Conservation (phyloP, 371 early-diverging fungal genomes). For the Apophysomyces elegans region DNA sequence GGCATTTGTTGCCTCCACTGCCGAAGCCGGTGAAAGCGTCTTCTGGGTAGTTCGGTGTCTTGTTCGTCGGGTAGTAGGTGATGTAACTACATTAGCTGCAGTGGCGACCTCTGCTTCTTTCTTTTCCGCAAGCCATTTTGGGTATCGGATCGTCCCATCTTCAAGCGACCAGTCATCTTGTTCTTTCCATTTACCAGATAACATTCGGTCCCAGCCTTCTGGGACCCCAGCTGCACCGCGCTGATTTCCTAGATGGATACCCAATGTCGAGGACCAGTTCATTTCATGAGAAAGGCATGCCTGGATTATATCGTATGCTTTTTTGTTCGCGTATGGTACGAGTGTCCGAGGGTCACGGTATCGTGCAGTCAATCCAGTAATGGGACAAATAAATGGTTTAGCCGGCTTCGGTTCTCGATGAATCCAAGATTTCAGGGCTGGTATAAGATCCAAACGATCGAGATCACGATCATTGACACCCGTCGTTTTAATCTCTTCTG, state of each 20-base stretch:
- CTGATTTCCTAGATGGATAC: constrained; percentile 34
- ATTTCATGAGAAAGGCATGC: constrained; percentile 37
- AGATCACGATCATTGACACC: constrained; percentile 37
- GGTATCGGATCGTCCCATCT: constrained; percentile 10
- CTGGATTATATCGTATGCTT: constrained; percentile 60
- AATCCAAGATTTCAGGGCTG: constrained; percentile 34
- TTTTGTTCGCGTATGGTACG: constrained; percentile 67
- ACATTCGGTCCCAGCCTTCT: constrained; percentile 35
- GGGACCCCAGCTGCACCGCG: constrained; percentile 46
- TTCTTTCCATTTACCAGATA: constrained; percentile 14
- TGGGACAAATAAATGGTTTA: constrained; percentile 56
- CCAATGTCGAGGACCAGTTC: constrained; percentile 47
- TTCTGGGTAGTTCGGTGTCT: neutral
- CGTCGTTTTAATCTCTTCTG: constrained; percentile 15
- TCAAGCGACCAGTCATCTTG: constrained; percentile 9
- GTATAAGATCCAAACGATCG: constrained; percentile 41
- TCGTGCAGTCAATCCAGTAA: constrained; percentile 70
- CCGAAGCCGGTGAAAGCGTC: neutral
- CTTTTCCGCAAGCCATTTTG: constrained; percentile 13
- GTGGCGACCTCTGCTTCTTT: neutral
- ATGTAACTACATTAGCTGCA: neutral
- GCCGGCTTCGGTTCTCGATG: constrained; percentile 37
- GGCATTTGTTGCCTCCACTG: neutral
- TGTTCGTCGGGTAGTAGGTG: constrained; percentile 1
- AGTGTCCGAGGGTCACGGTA: constrained; percentile 67